Evolutionary conservation across 352 stramenopile species (phyloP).

Genomic region (Phytophthora boehmeriae): DNA sequence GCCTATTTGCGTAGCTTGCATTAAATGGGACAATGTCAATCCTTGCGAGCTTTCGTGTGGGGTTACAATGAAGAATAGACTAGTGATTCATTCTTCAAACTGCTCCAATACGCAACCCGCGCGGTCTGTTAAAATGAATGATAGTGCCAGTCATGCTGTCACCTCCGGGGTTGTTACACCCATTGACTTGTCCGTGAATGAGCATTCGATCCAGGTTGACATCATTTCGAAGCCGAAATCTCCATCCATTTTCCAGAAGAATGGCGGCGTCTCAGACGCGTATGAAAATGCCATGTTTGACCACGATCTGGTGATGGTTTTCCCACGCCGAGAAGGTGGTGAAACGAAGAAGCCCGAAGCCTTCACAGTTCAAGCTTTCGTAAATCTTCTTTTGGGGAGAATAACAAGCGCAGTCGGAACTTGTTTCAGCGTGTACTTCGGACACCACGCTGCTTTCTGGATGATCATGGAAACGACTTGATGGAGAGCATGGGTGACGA

Average conservation of each 20-base stretch:
- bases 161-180: neutral
- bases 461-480: constrained; percentile 52
- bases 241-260: constrained; percentile 35
- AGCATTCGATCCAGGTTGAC: constrained; percentile 40
- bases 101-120: neutral
- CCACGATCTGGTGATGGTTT: constrained; percentile 79
- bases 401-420: constrained; percentile 38
- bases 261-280: constrained; percentile 15
- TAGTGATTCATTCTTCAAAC: constrained; percentile 25
- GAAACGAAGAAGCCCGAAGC: constrained; percentile 56
- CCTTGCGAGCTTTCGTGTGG: neutral
- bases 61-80: neutral
- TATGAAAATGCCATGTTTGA: constrained; percentile 66
- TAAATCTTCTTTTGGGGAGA: constrained; percentile 56
- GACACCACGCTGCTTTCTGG: constrained; percentile 64
- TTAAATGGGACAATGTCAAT: neutral
- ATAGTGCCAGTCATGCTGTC: neutral
- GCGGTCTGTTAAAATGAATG: constrained; percentile 14
- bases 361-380: constrained; percentile 63
- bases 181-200: constrained; percentile 18
- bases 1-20: constrained; percentile 28
- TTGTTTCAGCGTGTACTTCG: constrained; percentile 63
- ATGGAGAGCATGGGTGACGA: constrained; percentile 27
- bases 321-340: constrained; percentile 55
- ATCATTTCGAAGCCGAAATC: constrained; percentile 30